Evolutionary conservation across 2,329 filamentous ascomycete species (phyloP), one percentile per base, ranked within the genome.

Genomic region (Aureobasidium mangrovei): DNA sequence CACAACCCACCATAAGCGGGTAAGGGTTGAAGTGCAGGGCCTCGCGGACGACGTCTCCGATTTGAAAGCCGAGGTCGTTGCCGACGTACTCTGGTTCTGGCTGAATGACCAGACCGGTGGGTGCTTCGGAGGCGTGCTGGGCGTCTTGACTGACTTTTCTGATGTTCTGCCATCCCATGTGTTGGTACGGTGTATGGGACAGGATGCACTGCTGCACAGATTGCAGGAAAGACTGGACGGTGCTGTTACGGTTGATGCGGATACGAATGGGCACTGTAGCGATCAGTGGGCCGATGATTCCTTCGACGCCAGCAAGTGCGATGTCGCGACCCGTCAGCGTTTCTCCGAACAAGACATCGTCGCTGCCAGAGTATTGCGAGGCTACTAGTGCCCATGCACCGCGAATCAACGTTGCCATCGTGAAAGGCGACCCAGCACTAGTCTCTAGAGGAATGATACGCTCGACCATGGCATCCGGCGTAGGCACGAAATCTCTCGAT

Each of bases 31-130:
- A 62, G 51, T 62, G 58, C 1, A 62, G 47, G 10, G 60, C 59
- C 45, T 61, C 60, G 8, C 48, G 53, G 4, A 60, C 56, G 3
- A 58, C 56, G 49, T 61, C 60, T 7, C 56, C 54, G 9, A 49
- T 32, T 9, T 57, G 52, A 33, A 61, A 62, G 10, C 61, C 61
- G n/a, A 62, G 55, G n/a, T 59, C 56, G 28, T 54, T 58, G 9
- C 51, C 57, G 4, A 53, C 54, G 31, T 60, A 56, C n/a, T 57
- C 56, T 10, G 56, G 29, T n/a, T 62, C 67, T 4, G 64, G 64
- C 49, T 82, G 78, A 27, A 82, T 72, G 0, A 81, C 76, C 1
- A 83, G 64, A 6, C 78, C 74, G 0, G 77, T 80, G 5, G 75
- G 73, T 43, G 81, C 71, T 58, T 81, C 75, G 60, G 79, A 82